Evolutionary conservation across 805 yeast species (phyloP), one percentile per base, ranked within the genome.

Genomic region (Candida ovalis): DNA sequence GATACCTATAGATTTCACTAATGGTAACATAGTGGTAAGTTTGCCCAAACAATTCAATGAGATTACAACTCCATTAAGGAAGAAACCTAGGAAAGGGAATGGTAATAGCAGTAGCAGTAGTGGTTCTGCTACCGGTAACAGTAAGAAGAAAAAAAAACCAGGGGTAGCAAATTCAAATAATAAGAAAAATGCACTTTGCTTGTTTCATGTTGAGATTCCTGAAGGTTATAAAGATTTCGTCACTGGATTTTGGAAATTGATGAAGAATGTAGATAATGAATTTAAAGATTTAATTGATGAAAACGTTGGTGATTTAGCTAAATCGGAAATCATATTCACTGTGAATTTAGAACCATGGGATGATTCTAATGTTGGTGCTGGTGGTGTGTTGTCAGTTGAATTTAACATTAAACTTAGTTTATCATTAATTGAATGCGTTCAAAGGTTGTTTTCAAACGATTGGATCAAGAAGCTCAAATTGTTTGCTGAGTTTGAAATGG

Each of bases 401-500:
- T 30, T 30, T 15, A 17, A 30, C 17, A 17, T 30, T 6, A 30
- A 15, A 15, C n/a, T 30, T 12, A 15, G 17, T 21, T 17, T 36
- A 4, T 36, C 39, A 6, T 12, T 30, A 4, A 15, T 30, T 4
- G 60, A 62, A 46, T 47, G 57, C 3, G 42, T 66, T 1, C 45
- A 51, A 27, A 22, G 41, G 19, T 42, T 40, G 5, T 46, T 51
- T 22, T 51, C 60, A 1, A 7, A 47, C n/a, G 62, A 60, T 28
- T 39, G 58, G 9, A 51, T 58, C 13, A 42, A 45, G 22, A 53
- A 48, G 19, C 25, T 65, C n/a, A 54, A 46, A 19, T 55, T 47
- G 37, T 27, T 53, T 12, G 46, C 54, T 2, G 44, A 46, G 10
- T 56, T 49, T 42, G 38, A 49, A 3, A 30, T 30, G 35, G 35